A percentile compares a stretch with the other conserved stretches of the same genome.
Conservation (phyloP, 2,329 filamentous ascomycete species). For the Clonostachys rhizophaga region DNA sequence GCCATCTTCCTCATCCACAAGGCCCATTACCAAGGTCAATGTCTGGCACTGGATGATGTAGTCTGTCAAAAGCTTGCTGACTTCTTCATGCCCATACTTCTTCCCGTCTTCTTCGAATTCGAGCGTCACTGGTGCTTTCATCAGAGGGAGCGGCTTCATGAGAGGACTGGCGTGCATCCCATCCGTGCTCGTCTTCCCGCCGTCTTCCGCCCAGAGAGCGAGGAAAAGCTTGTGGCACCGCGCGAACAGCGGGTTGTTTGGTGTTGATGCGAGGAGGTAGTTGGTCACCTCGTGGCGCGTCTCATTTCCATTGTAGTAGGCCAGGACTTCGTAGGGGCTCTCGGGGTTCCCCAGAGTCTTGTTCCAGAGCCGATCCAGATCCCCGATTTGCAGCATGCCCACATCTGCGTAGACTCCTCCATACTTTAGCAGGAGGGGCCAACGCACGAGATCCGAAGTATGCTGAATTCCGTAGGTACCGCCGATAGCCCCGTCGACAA, state of each 20-base stretch:
- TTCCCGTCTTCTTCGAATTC: slow-evolving; percentile 13
- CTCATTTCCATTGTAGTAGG: slow-evolving; percentile 32
- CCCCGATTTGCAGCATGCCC: slow-evolving; percentile 51
- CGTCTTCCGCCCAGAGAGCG: slow-evolving; percentile 38
- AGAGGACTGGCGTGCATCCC: slow-evolving; percentile 43
- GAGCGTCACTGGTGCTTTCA: slow-evolving; percentile 11
- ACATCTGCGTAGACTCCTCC: slow-evolving; percentile 56
- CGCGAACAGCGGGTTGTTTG: slow-evolving; percentile 38
- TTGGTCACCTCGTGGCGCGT: slow-evolving; percentile 34
- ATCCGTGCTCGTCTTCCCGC: slow-evolving; percentile 40
- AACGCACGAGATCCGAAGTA: slow-evolving; percentile 53
- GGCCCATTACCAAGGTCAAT: slow-evolving; percentile 43
- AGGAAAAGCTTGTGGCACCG: slow-evolving; percentile 43
- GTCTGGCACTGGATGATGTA: slow-evolving; percentile 54
- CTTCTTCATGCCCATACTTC: slow-evolving; percentile 27
- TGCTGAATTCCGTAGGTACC: slow-evolving; percentile 48
- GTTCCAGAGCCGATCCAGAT: slow-evolving; percentile 48
- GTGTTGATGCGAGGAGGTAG: slow-evolving; percentile 37
- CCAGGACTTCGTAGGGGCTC: slow-evolving; percentile 41
- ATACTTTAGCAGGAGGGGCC: slow-evolving; percentile 48
- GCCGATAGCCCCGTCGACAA: slow-evolving; percentile 38
- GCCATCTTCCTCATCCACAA: slow-evolving; percentile 39
- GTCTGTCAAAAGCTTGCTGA: slow-evolving; percentile 40
- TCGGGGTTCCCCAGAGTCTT: slow-evolving; percentile 36
- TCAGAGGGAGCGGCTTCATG: slow-evolving; percentile 35